Conservation (phyloP, 106 monocot species). For the Phalaenopsis equestris region DNA sequence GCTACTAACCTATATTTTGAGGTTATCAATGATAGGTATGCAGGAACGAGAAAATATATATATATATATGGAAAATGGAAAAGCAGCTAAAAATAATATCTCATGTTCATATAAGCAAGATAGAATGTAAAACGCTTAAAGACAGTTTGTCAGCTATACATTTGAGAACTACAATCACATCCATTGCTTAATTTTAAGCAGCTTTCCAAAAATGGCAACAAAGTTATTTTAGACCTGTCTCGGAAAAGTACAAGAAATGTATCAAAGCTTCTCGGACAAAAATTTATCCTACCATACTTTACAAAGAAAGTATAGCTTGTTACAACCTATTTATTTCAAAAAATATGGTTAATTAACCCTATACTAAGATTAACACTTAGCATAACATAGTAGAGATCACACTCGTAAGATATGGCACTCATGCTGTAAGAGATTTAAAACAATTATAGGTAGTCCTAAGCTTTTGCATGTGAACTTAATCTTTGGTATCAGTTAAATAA, state of each 20-base stretch:
- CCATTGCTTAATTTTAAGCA: neutral
- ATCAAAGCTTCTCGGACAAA: neutral
- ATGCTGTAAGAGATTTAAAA: neutral
- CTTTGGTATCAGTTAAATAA: neutral
- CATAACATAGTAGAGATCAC: neutral
- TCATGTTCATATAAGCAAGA: no score
- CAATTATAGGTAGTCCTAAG: neutral
- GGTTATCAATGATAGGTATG: neutral
- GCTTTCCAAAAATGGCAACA: neutral
- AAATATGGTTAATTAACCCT: neutral
- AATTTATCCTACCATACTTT: neutral
- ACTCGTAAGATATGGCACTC: neutral
- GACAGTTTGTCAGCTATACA: neutral
- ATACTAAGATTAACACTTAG: neutral
- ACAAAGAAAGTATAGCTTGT: neutral
- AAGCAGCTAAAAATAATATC: neutral
- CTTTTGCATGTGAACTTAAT: neutral
- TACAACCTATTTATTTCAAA: neutral
- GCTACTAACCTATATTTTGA: constrained; percentile 72
- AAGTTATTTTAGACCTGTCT: neutral
- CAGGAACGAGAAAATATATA: neutral
- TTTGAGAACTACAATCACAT: neutral
- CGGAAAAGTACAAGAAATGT: neutral
- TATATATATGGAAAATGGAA: neutral
- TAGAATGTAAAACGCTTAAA: neutral